These are phyloP conservation scores for Cicer yamashitae DNA, from an alignment of 306 rosid genomes.

Conservation along the genomic window DNA sequence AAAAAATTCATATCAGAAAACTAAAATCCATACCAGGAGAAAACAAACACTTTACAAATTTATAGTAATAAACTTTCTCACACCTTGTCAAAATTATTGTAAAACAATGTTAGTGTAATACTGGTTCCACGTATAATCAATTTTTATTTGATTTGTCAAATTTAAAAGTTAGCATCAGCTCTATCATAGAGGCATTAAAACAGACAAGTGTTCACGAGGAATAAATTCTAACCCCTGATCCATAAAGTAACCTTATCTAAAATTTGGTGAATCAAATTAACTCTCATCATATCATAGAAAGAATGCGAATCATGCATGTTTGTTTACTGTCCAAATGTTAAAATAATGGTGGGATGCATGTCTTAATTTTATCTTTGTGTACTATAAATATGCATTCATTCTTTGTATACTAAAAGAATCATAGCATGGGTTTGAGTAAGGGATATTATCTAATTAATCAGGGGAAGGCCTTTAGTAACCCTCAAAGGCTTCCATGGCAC, in stretches of 20 bases:
- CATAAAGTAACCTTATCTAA: conserved; percentile 45
- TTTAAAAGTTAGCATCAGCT: not conserved
- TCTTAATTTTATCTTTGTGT: not conserved
- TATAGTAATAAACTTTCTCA: not conserved
- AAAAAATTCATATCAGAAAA: no score
- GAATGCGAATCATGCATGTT: not conserved
- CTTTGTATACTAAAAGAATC: not conserved
- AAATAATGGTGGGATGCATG: not conserved
- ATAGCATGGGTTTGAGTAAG: not conserved
- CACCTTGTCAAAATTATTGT: not conserved
- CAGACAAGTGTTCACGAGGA: not conserved
- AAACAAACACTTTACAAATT: not conserved
- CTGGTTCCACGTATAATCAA: no score
- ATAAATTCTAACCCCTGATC: not conserved
- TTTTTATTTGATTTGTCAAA: not conserved
- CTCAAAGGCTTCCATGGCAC: conserved; percentile 9
- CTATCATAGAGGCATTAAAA: not conserved
- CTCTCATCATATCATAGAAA: not conserved
- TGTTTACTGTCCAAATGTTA: not conserved
- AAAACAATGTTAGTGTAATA: not conserved
- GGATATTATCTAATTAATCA: not conserved
- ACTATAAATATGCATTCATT: conserved; percentile 5
- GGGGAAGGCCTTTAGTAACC: not conserved
- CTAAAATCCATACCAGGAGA: no score
- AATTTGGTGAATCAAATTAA: conserved; percentile 42